Conservation (phyloP, 2,329 filamentous ascomycete genomes). For the Aspergillus glaucus region DNA sequence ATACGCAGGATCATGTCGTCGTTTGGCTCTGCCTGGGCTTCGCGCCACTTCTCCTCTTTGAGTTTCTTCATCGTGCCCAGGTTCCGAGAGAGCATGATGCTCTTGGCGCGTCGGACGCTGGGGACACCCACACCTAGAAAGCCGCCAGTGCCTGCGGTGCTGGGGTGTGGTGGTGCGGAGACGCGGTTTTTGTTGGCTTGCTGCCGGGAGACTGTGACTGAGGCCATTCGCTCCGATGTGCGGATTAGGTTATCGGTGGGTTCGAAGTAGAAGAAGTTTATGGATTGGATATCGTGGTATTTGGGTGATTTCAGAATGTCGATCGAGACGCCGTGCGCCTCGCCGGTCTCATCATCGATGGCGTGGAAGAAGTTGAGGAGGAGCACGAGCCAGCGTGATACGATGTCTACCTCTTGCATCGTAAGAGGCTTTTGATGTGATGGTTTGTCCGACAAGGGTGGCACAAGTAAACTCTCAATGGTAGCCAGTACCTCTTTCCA, state of each 20-base stretch:
- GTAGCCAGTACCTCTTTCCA: conserved; percentile 97
- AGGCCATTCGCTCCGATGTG: conserved; percentile 93
- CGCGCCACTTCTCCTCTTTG: conserved; percentile 91
- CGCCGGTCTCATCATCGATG: conserved; percentile 72
- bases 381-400: conserved; percentile 88
- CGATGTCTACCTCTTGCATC: conserved; percentile 85
- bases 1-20: conserved; percentile 98
- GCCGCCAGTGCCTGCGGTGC: conserved; percentile 33
- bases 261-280: conserved; percentile 99
- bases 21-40: conserved; percentile 91
- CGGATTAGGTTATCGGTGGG: conserved; percentile 83
- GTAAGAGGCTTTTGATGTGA: conserved; percentile 77
- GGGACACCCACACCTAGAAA: conserved; percentile 45
- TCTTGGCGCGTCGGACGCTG: conserved; percentile 50
- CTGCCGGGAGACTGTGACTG: conserved; percentile 72
- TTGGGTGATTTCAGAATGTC: conserved; percentile 95
- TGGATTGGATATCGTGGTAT: conserved; percentile 91
- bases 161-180: conserved; percentile 58
- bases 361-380: conserved; percentile 95
- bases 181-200: conserved; percentile 62
- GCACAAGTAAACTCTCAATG: conserved; percentile 82
- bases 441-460: conserved; percentile 89
- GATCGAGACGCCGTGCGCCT: conserved; percentile 79
- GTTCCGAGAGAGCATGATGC: conserved; percentile 90
- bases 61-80: conserved; percentile 92